These are phyloP conservation scores for Gossypium arboreum DNA, from an alignment of 345 rosid genomes.

Conservation along the genomic window DNA sequence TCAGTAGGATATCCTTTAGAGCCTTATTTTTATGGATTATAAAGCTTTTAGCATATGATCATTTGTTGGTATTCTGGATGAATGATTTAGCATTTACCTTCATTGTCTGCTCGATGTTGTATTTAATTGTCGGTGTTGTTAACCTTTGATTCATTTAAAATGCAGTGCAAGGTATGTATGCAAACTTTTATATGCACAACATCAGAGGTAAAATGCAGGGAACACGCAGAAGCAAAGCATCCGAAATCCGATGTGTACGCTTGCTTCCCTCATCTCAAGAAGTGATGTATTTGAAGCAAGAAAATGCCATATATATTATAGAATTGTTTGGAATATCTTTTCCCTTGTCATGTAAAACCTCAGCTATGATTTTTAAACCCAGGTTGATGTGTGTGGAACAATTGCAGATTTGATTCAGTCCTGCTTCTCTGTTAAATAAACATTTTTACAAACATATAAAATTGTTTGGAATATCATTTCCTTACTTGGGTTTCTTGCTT, in stretches of 20 bases:
- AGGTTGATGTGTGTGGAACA: neutral
- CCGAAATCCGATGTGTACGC: constrained; percentile 37
- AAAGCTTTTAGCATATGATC: neutral
- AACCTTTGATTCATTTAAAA: neutral
- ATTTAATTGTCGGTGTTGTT: neutral
- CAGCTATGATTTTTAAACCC: neutral
- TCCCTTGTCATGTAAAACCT: neutral
- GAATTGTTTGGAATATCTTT: neutral
- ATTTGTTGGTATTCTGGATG: neutral
- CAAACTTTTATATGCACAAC: constrained; percentile 68
- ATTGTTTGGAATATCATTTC: neutral
- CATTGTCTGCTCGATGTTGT: neutral
- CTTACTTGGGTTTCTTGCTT: neutral
- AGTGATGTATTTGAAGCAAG: constrained; percentile 19
- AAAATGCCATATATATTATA: neutral
- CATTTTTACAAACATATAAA: neutral
- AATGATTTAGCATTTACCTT: neutral
- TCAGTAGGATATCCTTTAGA: neutral
- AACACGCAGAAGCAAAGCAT: constrained; percentile 64
- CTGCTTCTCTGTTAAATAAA: constrained; percentile 1
- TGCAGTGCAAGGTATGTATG: constrained; percentile 70
- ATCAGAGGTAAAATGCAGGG: constrained; percentile 61
- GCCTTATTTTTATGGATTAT: neutral
- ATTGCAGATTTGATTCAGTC: neutral
- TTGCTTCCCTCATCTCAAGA: constrained; percentile 48